Evolutionary conservation across 352 stramenopile species (phyloP).

Genomic region (Globisporangium irregulare): DNA sequence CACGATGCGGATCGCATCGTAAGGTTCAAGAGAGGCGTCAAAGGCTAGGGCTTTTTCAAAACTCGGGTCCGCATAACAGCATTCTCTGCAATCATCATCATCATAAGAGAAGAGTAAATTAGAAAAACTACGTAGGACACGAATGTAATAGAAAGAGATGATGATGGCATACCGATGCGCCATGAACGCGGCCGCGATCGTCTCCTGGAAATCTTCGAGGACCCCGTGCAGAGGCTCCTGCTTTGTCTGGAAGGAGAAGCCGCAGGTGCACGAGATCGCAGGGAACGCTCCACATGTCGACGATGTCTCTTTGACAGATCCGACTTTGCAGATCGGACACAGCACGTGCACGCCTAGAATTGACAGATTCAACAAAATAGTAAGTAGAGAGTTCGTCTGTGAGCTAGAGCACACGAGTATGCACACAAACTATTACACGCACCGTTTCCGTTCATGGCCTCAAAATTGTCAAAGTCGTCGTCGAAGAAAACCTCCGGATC

Average conservation of each 20-base stretch:
- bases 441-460: constrained; percentile 9
- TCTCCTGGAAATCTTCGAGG: constrained; percentile 62
- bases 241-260: constrained; percentile 48
- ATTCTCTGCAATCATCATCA: constrained; percentile 26
- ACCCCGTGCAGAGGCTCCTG: constrained; percentile 47
- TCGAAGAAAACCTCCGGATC: constrained; percentile 18
- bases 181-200: constrained; percentile 52
- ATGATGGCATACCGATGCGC: constrained; percentile 41
- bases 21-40: constrained; percentile 12
- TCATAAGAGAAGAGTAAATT: not conserved
- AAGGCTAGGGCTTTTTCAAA: constrained; percentile 38
- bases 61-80: constrained; percentile 41
- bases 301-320: constrained; percentile 29
- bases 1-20: constrained; percentile 13
- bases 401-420: not conserved
- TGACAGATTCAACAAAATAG: not conserved
- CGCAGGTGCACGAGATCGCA: constrained; percentile 43
- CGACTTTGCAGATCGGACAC: constrained; percentile 52
- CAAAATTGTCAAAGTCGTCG: constrained; percentile 7
- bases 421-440: not conserved
- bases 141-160: not conserved
- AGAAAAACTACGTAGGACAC: not conserved
- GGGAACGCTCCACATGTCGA: constrained; percentile 9
- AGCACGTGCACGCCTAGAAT: constrained; percentile 25
- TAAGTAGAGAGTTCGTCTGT: not conserved